Evolutionary conservation across 352 stramenopile species (phyloP).

Genomic region (Phytophthora syringae): DNA sequence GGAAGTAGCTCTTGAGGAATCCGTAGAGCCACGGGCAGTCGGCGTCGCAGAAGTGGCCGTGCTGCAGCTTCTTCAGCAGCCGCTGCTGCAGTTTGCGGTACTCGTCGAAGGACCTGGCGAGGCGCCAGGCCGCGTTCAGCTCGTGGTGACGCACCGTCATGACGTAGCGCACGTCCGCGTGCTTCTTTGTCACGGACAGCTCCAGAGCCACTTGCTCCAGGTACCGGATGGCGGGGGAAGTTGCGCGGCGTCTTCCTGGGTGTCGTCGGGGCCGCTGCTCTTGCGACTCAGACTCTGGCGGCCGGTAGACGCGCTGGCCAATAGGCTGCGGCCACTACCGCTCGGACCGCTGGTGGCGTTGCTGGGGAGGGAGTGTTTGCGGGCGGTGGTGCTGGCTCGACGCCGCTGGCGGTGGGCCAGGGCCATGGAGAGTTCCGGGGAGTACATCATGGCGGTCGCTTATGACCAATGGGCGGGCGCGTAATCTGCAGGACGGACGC

Average conservation of each 20-base stretch:
- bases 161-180: constrained; percentile 66
- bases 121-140: constrained; percentile 51
- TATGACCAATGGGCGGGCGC: not conserved
- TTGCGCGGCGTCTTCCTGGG: constrained; percentile 33
- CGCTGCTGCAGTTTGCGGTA: constrained; percentile 75
- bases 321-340: constrained; percentile 13
- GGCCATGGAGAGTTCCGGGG: constrained; percentile 37
- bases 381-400: constrained; percentile 30
- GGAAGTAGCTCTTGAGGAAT: constrained; percentile 84
- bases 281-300: constrained; percentile 31
- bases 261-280: constrained; percentile 24
- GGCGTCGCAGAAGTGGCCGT: constrained; percentile 76
- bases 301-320: not conserved
- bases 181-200: constrained; percentile 54
- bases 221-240: constrained; percentile 54
- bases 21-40: constrained; percentile 79
- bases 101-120: constrained; percentile 71
- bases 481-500: constrained; percentile 31
- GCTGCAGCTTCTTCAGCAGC: constrained; percentile 63
- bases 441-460: constrained; percentile 40
- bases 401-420: constrained; percentile 27
- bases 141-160: constrained; percentile 52
- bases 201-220: constrained; percentile 59
- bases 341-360: constrained; percentile 3
- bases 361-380: constrained; percentile 36